These are phyloP conservation scores for Liquidambar formosana DNA, from an alignment of 164 flowering plant species.

Conservation along the genomic window DNA sequence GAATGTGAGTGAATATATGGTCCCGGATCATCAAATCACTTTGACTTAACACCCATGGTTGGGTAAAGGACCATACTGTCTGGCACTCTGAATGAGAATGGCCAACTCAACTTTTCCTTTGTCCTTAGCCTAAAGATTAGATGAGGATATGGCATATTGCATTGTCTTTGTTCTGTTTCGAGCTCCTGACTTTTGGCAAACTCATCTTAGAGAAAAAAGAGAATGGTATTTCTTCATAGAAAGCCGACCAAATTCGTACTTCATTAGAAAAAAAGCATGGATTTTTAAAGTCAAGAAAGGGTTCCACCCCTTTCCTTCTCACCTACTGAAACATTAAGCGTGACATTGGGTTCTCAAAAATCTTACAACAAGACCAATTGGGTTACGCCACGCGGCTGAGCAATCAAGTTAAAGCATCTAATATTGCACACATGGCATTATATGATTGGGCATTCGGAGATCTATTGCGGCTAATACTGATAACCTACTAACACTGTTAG, in stretches of 20 bases:
- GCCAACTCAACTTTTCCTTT: constrained; percentile 15
- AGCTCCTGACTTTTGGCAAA: neutral
- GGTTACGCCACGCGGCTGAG: neutral
- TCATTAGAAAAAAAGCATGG: neutral
- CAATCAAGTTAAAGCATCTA: neutral
- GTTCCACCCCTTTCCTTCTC: neutral
- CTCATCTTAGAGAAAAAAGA: too few species aligned
- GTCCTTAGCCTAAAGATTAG: constrained; percentile 9
- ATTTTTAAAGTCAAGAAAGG: neutral
- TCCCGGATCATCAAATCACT: too few species aligned
- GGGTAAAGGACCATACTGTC: constrained; percentile 13
- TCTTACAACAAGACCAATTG: neutral
- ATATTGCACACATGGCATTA: neutral
- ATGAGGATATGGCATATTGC: neutral
- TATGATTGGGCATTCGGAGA: neutral
- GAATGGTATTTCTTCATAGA: neutral
- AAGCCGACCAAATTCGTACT: neutral
- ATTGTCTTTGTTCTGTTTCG: neutral
- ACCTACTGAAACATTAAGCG: too few species aligned
- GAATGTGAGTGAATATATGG: too few species aligned
- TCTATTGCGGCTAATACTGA: neutral
- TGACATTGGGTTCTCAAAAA: too few species aligned
- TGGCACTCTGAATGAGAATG: constrained; percentile 5
- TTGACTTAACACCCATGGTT: too few species aligned
- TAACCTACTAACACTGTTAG: neutral